Percentiles rank a stretch among this genome's conserved stretches.
Conservation (phyloP, 495 filamentous ascomycete genomes). For the Elasticomyces elasticus region DNA sequence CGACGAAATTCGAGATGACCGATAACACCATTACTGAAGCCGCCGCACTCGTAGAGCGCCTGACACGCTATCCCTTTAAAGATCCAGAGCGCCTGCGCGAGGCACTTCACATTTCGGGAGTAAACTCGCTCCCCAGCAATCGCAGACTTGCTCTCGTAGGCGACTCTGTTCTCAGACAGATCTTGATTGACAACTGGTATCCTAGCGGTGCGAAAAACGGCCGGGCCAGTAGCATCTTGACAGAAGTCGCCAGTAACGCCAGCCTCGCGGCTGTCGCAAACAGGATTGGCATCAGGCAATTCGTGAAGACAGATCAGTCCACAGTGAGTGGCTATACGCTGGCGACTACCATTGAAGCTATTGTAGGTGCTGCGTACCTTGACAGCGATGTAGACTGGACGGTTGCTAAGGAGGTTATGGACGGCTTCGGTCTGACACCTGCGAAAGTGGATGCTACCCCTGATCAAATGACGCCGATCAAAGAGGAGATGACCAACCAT, state of each 20-base stretch:
- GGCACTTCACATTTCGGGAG: background rate
- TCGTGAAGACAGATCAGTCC: background rate
- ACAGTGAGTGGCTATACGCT: background rate
- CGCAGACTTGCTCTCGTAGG: background rate
- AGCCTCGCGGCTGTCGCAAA: background rate
- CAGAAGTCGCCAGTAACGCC: background rate
- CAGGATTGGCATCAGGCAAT: background rate
- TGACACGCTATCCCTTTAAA: background rate
- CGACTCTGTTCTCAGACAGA: background rate
- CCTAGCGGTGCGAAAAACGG: background rate
- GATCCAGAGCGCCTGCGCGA: background rate
- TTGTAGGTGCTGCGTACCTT: background rate
- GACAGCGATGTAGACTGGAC: background rate
- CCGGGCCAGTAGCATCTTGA: background rate
- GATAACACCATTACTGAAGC: background rate
- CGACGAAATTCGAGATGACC: background rate
- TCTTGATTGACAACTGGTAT: background rate
- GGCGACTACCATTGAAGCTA: background rate
- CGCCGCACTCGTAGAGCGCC: background rate
- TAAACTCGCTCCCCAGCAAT: background rate
- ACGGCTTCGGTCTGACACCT: background rate
- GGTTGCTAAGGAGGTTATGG: background rate
- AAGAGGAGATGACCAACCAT: too few species aligned
- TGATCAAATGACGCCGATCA: too few species aligned
- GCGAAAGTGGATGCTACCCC: background rate